Evolutionary conservation across 345 rosid species (phyloP), one percentile per base, ranked within the genome.

Genomic region (Euphorbia pulcherrima): DNA sequence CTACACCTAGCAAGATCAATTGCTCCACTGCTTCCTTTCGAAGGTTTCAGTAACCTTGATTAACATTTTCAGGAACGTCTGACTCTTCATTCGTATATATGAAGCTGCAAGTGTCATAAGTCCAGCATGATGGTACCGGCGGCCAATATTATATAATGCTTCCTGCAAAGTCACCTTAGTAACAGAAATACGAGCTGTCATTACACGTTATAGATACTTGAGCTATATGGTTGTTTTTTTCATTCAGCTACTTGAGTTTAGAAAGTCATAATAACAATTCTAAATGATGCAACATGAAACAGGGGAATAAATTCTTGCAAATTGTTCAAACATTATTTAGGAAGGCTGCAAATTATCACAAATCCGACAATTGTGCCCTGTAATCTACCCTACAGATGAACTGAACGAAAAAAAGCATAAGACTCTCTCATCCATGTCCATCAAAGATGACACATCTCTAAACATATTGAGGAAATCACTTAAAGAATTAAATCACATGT

Each of bases 111-210:
- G 77, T 20, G 92, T 66, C 51, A 81, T 79, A 18, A 90, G 83
- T 52, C 97, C 97, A 0, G 85, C 87, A 12, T 90, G 97, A 78
- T 93, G 97, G 74, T 70, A 89, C 17, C 90, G 97, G 5, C 89
- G 85, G 2, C 87, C 96, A 29, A 87, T 68, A 64, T 90, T 87
- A 70, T 84, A 87, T 58, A 86, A 50, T 2, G 89, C 82, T 80
- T 87, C 92, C 88, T 86, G 82, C 75, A 78, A 39, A 59, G 65
- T 5, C 6, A 44, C 56, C 60, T 35, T 8, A 13, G 50, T 7
- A 8, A 40, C 33, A 13, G 14, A 41, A 8, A 29, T 3, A 5
- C n/a, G 16, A 41, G 23, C 20, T 57, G n/a, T n/a, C 27, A 27
- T 44, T 27, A 29, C 7, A 26, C 27, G 9, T 33, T 18, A 27